Evolutionary conservation across 2,329 filamentous ascomycete species (phyloP).

Genomic region (Lasiodiplodia hormozganensis): DNA sequence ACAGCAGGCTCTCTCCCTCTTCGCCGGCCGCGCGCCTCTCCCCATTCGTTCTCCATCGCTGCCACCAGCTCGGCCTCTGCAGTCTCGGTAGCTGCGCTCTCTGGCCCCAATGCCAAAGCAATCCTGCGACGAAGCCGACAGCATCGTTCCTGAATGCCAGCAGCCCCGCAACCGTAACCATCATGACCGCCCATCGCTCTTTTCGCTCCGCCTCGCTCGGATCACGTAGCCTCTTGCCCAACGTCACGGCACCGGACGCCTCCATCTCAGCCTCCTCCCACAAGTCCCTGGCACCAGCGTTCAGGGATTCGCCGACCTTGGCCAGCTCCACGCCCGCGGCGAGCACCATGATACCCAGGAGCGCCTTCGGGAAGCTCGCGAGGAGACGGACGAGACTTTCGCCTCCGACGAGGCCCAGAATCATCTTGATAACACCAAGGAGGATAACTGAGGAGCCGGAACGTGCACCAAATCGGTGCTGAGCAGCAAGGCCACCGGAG

Average conservation of each 20-base stretch:
- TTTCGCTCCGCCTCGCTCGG: slow-evolving; percentile 72
- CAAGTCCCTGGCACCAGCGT: slow-evolving; percentile 71
- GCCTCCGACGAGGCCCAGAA: slow-evolving; percentile 75
- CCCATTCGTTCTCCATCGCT: not conserved
- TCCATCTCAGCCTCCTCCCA: slow-evolving; percentile 48
- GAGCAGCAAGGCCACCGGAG: slow-evolving; percentile 86
- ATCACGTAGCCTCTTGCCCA: slow-evolving; percentile 56
- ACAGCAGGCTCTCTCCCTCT: slow-evolving; percentile 10
- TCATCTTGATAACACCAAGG: slow-evolving; percentile 76
- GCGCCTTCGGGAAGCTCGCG: slow-evolving; percentile 72
- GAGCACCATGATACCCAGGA: slow-evolving; percentile 88
- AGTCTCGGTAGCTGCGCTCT: slow-evolving; percentile 23
- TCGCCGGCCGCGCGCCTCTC: slow-evolving; percentile 2
- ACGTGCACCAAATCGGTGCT: slow-evolving; percentile 89
- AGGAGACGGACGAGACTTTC: slow-evolving; percentile 76
- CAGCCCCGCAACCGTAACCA: slow-evolving; percentile 82
- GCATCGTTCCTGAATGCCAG: slow-evolving; percentile 90
- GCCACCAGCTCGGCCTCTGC: slow-evolving; percentile 15
- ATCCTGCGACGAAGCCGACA: slow-evolving; percentile 81
- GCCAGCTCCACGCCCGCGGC: slow-evolving; percentile 88
- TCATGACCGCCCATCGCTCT: slow-evolving; percentile 86
- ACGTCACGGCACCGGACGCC: slow-evolving; percentile 30
- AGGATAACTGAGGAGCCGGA: slow-evolving; percentile 84
- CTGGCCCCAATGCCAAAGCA: slow-evolving; percentile 79
- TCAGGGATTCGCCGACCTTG: slow-evolving; percentile 82